phyloP scores from a whole-genome alignment of 345 rosid species.

The Syzygium aromaticum region DNA sequence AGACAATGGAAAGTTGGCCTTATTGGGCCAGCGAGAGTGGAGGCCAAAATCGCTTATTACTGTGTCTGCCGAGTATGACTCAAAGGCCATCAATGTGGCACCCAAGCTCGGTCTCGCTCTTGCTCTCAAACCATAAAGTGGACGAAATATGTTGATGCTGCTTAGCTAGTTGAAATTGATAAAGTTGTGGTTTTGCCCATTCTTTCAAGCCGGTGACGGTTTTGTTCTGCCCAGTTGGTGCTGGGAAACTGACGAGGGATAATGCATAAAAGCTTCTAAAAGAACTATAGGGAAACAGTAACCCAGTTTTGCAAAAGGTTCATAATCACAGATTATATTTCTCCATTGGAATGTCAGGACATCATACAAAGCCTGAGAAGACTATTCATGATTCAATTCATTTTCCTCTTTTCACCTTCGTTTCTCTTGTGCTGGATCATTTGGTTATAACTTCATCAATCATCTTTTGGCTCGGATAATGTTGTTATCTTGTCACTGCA shows the following conservation, averaged over 20 bases:
- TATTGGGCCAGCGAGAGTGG: conserved; percentile 69
- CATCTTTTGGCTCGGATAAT: background rate
- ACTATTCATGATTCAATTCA: background rate
- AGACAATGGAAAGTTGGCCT: conserved; percentile 49
- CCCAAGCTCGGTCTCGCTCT: conserved; percentile 71
- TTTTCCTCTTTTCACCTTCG: background rate
- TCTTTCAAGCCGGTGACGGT: conserved; percentile 9
- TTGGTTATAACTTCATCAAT: background rate
- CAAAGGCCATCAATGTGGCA: conserved; percentile 38
- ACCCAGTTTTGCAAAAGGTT: conserved; percentile 25
- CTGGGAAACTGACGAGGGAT: conserved; percentile 3
- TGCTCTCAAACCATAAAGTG: conserved; percentile 60
- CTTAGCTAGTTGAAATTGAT: conserved; percentile 1
- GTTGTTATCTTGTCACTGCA: background rate
- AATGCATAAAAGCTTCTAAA: background rate
- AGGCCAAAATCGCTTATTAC: conserved; percentile 65
- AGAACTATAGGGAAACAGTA: conserved; percentile 5
- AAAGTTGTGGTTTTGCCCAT: background rate
- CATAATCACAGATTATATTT: background rate
- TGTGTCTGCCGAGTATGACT: conserved; percentile 62
- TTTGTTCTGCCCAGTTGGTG: conserved; percentile 3
- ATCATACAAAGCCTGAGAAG: background rate
- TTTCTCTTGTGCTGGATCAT: background rate
- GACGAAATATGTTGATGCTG: background rate
- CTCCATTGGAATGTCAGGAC: background rate